Evolutionary conservation across 176 grass and related monocot species (phyloP).

Genomic region (Puccinellia tenuiflora): DNA sequence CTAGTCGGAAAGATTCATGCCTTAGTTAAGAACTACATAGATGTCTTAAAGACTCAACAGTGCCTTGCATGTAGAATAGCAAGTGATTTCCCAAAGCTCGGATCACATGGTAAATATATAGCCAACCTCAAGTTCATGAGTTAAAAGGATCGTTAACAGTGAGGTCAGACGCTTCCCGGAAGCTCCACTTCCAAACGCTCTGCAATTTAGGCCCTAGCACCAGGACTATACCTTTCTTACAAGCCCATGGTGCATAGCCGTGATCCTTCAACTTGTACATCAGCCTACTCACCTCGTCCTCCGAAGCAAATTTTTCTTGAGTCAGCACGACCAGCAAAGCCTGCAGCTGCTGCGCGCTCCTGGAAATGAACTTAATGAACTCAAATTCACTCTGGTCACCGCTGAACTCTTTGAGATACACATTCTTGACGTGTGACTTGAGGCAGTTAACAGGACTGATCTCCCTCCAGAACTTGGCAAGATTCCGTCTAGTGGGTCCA

Average conservation of each 20-base stretch:
- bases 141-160: background rate
- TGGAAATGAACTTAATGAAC: slow-evolving; percentile 10
- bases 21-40: background rate
- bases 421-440: background rate
- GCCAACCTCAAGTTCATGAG: background rate
- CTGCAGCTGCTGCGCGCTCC: background rate
- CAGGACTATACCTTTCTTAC: background rate
- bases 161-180: slow-evolving; percentile 7
- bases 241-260: background rate
- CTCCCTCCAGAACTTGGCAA: slow-evolving; percentile 7
- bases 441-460: background rate
- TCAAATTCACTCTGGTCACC: background rate
- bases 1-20: background rate
- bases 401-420: background rate
- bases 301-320: background rate
- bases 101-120: background rate
- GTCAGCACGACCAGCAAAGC: background rate
- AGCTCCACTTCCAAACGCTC: background rate
- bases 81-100: background rate
- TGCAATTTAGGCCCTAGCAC: background rate
- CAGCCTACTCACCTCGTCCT: background rate
- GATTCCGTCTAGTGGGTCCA: background rate
- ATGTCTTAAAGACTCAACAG: background rate
- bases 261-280: background rate
- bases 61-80: background rate